Conservation (phyloP, 2,329 filamentous ascomycete species). For the Aureobasidium sp. region DNA sequence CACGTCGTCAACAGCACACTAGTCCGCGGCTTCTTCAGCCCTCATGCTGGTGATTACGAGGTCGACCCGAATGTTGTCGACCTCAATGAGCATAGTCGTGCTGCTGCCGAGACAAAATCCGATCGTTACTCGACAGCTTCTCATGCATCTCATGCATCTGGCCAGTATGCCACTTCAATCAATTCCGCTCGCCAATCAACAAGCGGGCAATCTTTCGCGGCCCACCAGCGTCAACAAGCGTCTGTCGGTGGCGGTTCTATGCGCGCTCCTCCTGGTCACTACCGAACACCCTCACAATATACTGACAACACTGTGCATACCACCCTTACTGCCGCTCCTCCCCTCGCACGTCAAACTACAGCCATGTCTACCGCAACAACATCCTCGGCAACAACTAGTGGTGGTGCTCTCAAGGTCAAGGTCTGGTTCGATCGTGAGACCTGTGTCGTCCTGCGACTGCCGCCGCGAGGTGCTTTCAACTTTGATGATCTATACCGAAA, state of each 20-base stretch:
- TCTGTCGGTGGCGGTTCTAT: slow-evolving; percentile 15
- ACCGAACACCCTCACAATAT: slow-evolving; percentile 22
- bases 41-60: slow-evolving; percentile 85
- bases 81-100: slow-evolving; percentile 59
- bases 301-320: slow-evolving; percentile 16
- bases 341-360: slow-evolving; percentile 15
- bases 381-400: slow-evolving; percentile 26
- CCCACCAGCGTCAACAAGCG: slow-evolving; percentile 18
- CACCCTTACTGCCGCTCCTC: slow-evolving; percentile 15
- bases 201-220: slow-evolving; percentile 18
- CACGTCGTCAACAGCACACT: slow-evolving; percentile 80
- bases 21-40: slow-evolving; percentile 84
- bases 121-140: slow-evolving; percentile 32
- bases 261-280: slow-evolving; percentile 19
- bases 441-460: slow-evolving; percentile 82
- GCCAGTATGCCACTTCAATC: not conserved
- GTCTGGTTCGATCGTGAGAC: slow-evolving; percentile 82
- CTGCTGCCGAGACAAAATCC: slow-evolving; percentile 42
- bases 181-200: slow-evolving; percentile 18
- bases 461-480: slow-evolving; percentile 58
- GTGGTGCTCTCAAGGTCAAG: slow-evolving; percentile 69
- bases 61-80: slow-evolving; percentile 62
- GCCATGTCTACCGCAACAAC: slow-evolving; percentile 17
- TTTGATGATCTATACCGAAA: slow-evolving; percentile 75
- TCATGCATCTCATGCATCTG: slow-evolving; percentile 15